These are phyloP conservation scores for Paspalum vaginatum DNA, from an alignment of 176 grass and related monocot species.

Conservation along the genomic window DNA sequence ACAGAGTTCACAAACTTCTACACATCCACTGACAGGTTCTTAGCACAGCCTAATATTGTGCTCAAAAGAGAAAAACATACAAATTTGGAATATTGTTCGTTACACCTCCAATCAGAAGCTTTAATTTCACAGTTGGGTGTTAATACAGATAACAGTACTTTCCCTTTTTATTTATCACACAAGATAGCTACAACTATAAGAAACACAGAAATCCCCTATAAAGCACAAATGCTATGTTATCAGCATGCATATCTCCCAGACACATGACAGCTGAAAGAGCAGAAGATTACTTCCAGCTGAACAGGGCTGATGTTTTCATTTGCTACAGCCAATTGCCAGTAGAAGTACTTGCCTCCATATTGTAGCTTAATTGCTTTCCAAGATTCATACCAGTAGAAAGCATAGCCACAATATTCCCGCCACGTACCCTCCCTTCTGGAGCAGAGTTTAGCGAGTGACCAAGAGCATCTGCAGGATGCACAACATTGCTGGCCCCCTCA, in stretches of 20 bases:
- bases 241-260: neutral
- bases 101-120: slow-evolving; percentile 17
- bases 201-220: slow-evolving; percentile 16
- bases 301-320: neutral
- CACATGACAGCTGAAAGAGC: neutral
- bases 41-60: neutral
- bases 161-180: slow-evolving; percentile 39
- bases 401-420: slow-evolving; percentile 49
- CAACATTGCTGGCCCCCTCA: neutral
- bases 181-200: slow-evolving; percentile 10
- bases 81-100: neutral
- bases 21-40: neutral
- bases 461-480: slow-evolving; percentile 10
- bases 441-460: neutral
- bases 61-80: neutral
- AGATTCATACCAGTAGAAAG: slow-evolving; percentile 26
- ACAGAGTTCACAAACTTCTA: neutral
- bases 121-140: neutral
- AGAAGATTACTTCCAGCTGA: slow-evolving; percentile 3
- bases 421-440: slow-evolving; percentile 65
- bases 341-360: neutral
- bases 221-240: slow-evolving; percentile 18
- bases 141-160: slow-evolving; percentile 7
- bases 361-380: neutral
- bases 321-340: slow-evolving; percentile 37